These are phyloP conservation scores for Fistulifera pelliculosa DNA, from an alignment of 108 stramenopile species.

Conservation along the genomic window DNA sequence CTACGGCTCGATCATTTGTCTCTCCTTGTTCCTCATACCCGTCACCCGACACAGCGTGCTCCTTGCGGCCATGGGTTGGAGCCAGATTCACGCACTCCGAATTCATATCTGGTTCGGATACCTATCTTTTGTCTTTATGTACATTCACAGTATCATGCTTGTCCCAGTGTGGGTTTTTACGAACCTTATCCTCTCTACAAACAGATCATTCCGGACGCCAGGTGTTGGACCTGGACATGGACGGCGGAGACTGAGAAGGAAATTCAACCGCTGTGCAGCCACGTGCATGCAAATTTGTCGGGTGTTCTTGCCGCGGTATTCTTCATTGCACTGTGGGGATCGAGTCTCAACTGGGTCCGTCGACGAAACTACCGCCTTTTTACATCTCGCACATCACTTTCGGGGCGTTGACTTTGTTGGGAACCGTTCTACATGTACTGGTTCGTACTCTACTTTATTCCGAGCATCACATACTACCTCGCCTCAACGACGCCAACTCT, in stretches of 20 bases:
- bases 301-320: slow-evolving; percentile 20
- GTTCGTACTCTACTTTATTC: slow-evolving; percentile 22
- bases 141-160: slow-evolving; percentile 1
- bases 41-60: slow-evolving; percentile 37
- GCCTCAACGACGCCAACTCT: slow-evolving; percentile 24
- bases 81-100: slow-evolving; percentile 18
- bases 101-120: slow-evolving; percentile 47
- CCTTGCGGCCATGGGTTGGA: slow-evolving; percentile 26
- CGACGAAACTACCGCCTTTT: slow-evolving; percentile 27
- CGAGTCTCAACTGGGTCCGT: slow-evolving; percentile 28
- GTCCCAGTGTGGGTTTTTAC: slow-evolving; percentile 3
- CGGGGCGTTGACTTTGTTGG: slow-evolving; percentile 11
- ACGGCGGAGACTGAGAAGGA: background rate
- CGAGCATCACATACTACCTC: slow-evolving; percentile 30
- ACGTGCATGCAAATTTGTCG: background rate
- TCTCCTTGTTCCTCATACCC: slow-evolving; percentile 8
- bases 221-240: slow-evolving; percentile 7
- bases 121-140: slow-evolving; percentile 2
- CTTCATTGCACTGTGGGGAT: slow-evolving; percentile 18
- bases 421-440: background rate
- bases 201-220: slow-evolving; percentile 10
- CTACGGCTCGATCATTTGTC: slow-evolving; percentile 2
- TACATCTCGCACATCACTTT: slow-evolving; percentile 14
- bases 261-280: background rate
- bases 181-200: slow-evolving; percentile 8